A percentile compares a stretch with the other conserved stretches of the same genome.
Evolutionary conservation across 148 eudicot genomes (phyloP).

Genomic region (Vaccinium darrowii): DNA sequence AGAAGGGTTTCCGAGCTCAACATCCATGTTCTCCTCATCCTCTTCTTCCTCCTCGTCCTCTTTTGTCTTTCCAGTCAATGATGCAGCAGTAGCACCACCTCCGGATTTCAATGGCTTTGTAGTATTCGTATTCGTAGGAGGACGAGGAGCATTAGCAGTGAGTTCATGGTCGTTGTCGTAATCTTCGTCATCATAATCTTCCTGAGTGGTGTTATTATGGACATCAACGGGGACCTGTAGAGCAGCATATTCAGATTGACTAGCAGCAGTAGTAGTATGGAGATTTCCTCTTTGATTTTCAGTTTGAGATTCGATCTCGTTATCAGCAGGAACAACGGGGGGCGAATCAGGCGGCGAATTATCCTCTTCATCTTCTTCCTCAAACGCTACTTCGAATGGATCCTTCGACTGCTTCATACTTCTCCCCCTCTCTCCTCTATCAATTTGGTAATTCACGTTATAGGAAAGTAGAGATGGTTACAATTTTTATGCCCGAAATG

Average conservation of each 20-base stretch:
- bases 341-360: conserved; percentile 78
- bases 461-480: background rate
- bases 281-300: background rate
- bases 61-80: conserved; percentile 40
- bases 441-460: background rate
- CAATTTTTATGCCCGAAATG: background rate
- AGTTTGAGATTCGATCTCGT: conserved; percentile 40
- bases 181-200: conserved; percentile 28
- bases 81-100: conserved; percentile 31
- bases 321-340: conserved; percentile 35
- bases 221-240: conserved; percentile 21
- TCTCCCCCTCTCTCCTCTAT: background rate
- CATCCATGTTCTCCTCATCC: conserved; percentile 89
- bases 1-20: conserved; percentile 65
- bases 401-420: conserved; percentile 71
- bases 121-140: conserved; percentile 15
- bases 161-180: background rate
- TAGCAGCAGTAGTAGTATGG: background rate
- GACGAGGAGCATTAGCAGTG: background rate
- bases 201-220: conserved; percentile 35
- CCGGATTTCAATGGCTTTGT: conserved; percentile 37
- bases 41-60: conserved; percentile 73
- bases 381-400: conserved; percentile 87
- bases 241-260: conserved; percentile 32
- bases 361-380: conserved; percentile 45